These are phyloP conservation scores for Ottelia alismoides DNA, from an alignment of 106 monocot genomes.

Conservation along the genomic window DNA sequence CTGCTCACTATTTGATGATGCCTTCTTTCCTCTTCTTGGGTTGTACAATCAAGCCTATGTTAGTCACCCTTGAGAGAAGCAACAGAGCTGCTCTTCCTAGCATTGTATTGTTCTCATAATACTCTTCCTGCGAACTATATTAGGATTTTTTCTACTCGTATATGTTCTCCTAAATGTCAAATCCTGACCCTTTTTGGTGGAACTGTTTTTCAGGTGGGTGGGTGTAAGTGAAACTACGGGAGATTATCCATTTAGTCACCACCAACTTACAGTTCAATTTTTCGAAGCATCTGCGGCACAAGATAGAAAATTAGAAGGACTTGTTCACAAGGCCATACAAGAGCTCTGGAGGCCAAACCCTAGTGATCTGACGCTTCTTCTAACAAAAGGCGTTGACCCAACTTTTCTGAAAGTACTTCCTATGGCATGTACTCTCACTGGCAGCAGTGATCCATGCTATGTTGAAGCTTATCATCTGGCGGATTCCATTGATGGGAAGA, in stretches of 20 bases:
- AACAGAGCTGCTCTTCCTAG: no score
- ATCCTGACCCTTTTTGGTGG: no score
- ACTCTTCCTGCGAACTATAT: no score
- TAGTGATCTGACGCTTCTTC: conserved; percentile 63
- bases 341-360: conserved; percentile 96
- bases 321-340: conserved; percentile 97
- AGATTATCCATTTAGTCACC: conserved; percentile 98
- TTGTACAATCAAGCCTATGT: no score
- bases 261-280: conserved; percentile 94
- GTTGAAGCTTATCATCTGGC: conserved; percentile 97
- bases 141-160: no score
- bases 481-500: conserved; percentile 80
- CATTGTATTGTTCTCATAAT: no score
- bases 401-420: conserved; percentile 76
- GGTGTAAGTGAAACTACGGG: conserved; percentile 88
- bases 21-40: no score
- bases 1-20: no score
- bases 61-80: no score
- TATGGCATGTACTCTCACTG: conserved; percentile 53
- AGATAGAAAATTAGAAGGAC: conserved; percentile 92
- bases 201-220: conserved; percentile 80
- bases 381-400: conserved; percentile 67
- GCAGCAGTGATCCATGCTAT: conserved; percentile 96
- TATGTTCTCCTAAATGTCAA: no score
- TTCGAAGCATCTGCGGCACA: conserved; percentile 90